Base-by-base conservation (phyloP, 768 basidiomycete species). In the Butyriboletus loyo region DNA sequence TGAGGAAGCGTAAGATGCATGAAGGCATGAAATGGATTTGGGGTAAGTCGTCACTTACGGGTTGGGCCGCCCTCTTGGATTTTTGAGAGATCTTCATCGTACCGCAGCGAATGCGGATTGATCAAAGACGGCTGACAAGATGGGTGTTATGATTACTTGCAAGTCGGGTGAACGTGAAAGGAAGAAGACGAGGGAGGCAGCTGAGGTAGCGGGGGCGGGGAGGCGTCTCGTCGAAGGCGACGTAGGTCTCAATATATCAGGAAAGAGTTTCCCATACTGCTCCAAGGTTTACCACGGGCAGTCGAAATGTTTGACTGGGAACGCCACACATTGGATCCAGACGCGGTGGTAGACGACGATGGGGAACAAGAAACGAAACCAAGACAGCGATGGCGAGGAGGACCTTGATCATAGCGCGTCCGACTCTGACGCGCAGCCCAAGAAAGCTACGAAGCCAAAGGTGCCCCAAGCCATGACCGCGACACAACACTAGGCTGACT, bases 71-170 rank as follows among this genome's bases (percentile, higher is more conserved):
- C 75, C 84, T 87, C 83, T 89, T 92, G 44, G 88, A 82, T 77
- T 87, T 87, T 71, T 86, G 86, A 63, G 83, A 77, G 73, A 94
- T 92, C 83, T 87, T 92, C 92, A 94, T 94, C 63, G 56, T 72
- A 79, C 81, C 80, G 74, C 76, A 78, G 77, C 72, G 55, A 72
- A 61, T 72, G 75, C 78, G 73, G 66, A 50, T 46, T 60, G 42
- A 52, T 54, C 31, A 34, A 30, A 22, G 49, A 41, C 40, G 43
- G 28, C 43, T 55, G 30, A 58, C 66, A 53, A 48, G 22, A 40
- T 28, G 44, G 24, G 45, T 21, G 27, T 5, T 28, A 40, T 36
- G 21, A 15, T 50, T 21, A 13, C 47, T 46, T 50, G 54, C 31
- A 46, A 48, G 39, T 44, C 43, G 24, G 44, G 24, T 54, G 50